A percentile compares a stretch with the other conserved stretches of the same genome.
Evolutionary conservation across 768 basidiomycete genomes (phyloP).

Genomic region (Tylopilus sp.): DNA sequence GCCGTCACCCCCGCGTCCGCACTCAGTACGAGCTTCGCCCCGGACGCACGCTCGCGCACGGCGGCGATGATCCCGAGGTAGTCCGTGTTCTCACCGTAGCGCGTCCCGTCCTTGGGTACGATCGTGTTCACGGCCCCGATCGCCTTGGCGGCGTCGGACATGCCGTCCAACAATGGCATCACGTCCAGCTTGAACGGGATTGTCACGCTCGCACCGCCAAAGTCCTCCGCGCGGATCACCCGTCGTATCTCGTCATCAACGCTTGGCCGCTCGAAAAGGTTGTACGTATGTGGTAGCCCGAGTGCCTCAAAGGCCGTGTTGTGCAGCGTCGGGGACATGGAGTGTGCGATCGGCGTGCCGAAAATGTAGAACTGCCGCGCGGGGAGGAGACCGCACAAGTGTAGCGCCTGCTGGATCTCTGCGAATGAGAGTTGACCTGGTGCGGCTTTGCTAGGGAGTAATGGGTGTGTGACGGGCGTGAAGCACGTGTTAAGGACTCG

Average conservation of each 20-base stretch:
- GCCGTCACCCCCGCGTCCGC: slow-evolving; percentile 35
- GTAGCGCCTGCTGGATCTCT: slow-evolving; percentile 78
- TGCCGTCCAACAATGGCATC: slow-evolving; percentile 73
- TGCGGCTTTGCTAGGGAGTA: slow-evolving; percentile 82
- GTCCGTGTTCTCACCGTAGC: slow-evolving; percentile 94
- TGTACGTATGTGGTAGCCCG: slow-evolving; percentile 82
- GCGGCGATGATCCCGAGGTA: slow-evolving; percentile 82
- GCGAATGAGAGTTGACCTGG: slow-evolving; percentile 91
- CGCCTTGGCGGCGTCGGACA: slow-evolving; percentile 75
- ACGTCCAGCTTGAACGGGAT: slow-evolving; percentile 94
- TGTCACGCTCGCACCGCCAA: slow-evolving; percentile 95
- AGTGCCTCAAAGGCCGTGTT: slow-evolving; percentile 81
- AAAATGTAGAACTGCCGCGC: slow-evolving; percentile 78
- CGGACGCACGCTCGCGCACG: slow-evolving; percentile 43
- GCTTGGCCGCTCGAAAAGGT: slow-evolving; percentile 65
- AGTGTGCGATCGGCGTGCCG: slow-evolving; percentile 83
- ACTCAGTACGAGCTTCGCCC: slow-evolving; percentile 16
- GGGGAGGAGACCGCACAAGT: slow-evolving; percentile 78
- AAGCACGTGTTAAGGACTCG: slow-evolving; percentile 83
- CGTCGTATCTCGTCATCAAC: slow-evolving; percentile 65
- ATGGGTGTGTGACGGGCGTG: slow-evolving; percentile 87
- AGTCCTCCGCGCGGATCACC: slow-evolving; percentile 61
- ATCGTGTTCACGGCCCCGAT: slow-evolving; percentile 98
- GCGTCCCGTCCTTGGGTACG: slow-evolving; percentile 42
- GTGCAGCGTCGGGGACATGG: slow-evolving; percentile 91